phyloP scores from a whole-genome alignment of 306 rosid species.

The Sicyos edulis region DNA sequence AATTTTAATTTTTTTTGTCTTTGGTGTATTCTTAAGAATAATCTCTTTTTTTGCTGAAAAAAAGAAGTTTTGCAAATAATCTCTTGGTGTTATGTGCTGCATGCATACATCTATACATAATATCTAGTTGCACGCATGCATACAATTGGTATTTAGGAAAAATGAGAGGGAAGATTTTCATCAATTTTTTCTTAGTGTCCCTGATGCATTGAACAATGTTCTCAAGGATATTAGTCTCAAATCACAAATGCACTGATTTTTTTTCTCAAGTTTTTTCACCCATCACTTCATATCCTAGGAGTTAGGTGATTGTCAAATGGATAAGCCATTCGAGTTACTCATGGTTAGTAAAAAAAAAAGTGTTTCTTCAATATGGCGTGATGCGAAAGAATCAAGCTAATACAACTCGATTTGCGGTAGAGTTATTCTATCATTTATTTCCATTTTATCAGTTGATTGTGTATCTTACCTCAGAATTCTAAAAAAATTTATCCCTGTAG shows the following conservation, averaged over 20 bases:
- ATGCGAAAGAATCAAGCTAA: not conserved
- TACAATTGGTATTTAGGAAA: not conserved
- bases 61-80: not conserved
- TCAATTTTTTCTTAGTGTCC: not conserved
- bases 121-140: not conserved
- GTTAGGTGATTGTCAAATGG: not conserved
- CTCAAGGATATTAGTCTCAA: not conserved
- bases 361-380: not conserved
- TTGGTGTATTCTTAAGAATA: not conserved
- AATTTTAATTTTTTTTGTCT: not conserved
- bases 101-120: not conserved
- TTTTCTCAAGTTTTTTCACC: not conserved
- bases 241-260: not conserved
- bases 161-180: too few species aligned
- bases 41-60: not conserved
- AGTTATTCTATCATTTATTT: not conserved
- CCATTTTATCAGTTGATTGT: not conserved
- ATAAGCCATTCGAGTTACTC: not conserved
- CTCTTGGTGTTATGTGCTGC: not conserved
- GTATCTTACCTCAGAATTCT: not conserved
- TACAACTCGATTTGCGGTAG: not conserved
- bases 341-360: not conserved
- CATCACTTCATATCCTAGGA: not conserved
- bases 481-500: not conserved
- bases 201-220: not conserved